phyloP scores from a whole-genome alignment of 2,329 filamentous ascomycete genomes.

The Coccinonectria pachysandricola region DNA sequence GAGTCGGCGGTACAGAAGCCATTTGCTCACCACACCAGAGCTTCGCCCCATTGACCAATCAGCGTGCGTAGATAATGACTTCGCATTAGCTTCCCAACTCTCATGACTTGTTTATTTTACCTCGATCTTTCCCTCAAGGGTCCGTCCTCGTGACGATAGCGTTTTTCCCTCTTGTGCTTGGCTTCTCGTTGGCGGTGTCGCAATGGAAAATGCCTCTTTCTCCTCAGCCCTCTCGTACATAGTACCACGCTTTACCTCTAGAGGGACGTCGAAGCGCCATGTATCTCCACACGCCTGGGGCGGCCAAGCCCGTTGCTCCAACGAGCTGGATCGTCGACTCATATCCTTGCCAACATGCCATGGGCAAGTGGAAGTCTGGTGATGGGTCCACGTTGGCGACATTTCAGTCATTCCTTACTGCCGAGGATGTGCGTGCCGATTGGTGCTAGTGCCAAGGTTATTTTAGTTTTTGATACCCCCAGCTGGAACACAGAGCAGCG shows the following conservation, averaged over 20 bases:
- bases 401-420: conserved; percentile 15
- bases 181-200: too few species aligned
- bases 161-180: too few species aligned
- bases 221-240: too few species aligned
- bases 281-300: background rate
- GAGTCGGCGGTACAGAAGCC: too few species aligned
- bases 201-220: too few species aligned
- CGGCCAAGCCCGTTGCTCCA: too few species aligned
- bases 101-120: conserved; percentile 10
- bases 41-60: conserved; percentile 25
- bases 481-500: too few species aligned
- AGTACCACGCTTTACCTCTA: conserved; percentile 17
- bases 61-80: conserved; percentile 18
- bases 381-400: conserved; percentile 19
- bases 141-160: too few species aligned
- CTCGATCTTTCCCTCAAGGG: conserved; percentile 15
- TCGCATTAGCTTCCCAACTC: conserved; percentile 4
- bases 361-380: conserved; percentile 21
- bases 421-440: conserved; percentile 19
- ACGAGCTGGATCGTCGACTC: too few species aligned
- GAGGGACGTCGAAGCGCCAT: conserved; percentile 8
- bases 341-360: too few species aligned
- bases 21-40: conserved; percentile 10
- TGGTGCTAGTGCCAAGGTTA: too few species aligned
- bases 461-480: too few species aligned